These are phyloP conservation scores for Alternaria rosae DNA, from an alignment of 2,329 filamentous ascomycete species.

Conservation along the genomic window DNA sequence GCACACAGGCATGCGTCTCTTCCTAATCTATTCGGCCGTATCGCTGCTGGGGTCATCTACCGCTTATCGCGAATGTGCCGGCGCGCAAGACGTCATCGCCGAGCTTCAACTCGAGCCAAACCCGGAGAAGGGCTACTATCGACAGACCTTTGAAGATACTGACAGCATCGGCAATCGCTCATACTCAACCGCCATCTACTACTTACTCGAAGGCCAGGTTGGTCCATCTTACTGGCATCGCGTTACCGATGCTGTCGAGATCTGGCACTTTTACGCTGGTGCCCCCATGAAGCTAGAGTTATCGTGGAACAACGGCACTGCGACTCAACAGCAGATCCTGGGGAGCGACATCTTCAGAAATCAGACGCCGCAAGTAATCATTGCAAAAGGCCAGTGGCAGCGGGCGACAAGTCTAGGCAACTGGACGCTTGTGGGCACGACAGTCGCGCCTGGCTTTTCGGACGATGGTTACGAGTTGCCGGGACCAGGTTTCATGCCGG, in stretches of 20 bases:
- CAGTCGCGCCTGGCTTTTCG: constrained; percentile 30
- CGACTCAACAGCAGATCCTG: constrained; percentile 40
- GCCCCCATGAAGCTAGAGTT: constrained; percentile 58
- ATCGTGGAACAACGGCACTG: constrained; percentile 54
- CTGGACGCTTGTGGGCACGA: constrained; percentile 59
- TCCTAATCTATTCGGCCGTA: not conserved
- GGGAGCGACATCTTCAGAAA: constrained; percentile 55
- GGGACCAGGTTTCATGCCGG: constrained; percentile 24
- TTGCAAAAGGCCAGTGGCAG: constrained; percentile 57
- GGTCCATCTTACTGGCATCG: constrained; percentile 60
- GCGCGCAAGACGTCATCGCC: constrained; percentile 55
- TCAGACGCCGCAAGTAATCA: constrained; percentile 55
- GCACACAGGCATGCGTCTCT: not conserved
- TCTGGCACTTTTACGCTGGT: constrained; percentile 64
- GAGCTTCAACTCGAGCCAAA: constrained; percentile 55
- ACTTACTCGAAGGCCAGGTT: constrained; percentile 56
- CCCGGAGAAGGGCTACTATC: constrained; percentile 59
- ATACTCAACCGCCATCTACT: constrained; percentile 61
- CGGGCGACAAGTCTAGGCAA: constrained; percentile 55
- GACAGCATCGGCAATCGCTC: constrained; percentile 48
- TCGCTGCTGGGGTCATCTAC: not conserved
- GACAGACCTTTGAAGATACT: constrained; percentile 57
- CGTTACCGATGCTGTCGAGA: constrained; percentile 57
- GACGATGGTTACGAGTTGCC: constrained; percentile 31
- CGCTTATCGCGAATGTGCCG: not conserved